A percentile compares a stretch with the other conserved stretches of the same genome.
These are phyloP conservation scores for Bruguiera parviflora DNA, from an alignment of 345 rosid genomes.

Conservation along the genomic window DNA sequence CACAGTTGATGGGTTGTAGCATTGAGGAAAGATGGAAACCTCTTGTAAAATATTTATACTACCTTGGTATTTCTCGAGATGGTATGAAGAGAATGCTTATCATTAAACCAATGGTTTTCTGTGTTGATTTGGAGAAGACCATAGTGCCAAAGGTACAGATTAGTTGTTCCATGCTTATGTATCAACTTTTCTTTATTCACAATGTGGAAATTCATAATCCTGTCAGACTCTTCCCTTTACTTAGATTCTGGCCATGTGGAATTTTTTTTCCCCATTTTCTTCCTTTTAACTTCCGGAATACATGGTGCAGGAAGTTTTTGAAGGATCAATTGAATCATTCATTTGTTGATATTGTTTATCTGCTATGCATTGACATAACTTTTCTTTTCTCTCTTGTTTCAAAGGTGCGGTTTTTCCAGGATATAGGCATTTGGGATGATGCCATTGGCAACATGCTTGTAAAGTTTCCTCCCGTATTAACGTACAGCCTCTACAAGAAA, in stretches of 20 bases:
- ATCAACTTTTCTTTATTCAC: neutral
- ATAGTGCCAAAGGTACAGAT: constrained; percentile 65
- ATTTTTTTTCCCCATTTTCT: no score
- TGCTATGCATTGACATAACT: constrained; percentile 18
- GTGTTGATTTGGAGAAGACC: constrained; percentile 61
- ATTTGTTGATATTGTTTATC: constrained; percentile 1
- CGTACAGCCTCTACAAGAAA: constrained; percentile 79
- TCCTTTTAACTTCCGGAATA: no score
- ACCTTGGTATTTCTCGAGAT: constrained; percentile 76
- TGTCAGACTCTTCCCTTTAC: no score
- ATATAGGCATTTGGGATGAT: constrained; percentile 74
- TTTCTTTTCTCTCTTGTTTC: constrained; percentile 15
- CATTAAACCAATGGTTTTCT: constrained; percentile 81
- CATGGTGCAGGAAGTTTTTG: neutral
- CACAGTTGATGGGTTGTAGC: constrained; percentile 77
- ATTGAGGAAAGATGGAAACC: constrained; percentile 90
- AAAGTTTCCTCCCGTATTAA: constrained; percentile 77
- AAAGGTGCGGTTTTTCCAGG: constrained; percentile 78
- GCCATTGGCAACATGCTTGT: constrained; percentile 88
- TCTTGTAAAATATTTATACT: constrained; percentile 73
- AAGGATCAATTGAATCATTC: neutral
- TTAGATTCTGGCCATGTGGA: no score
- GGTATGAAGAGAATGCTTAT: constrained; percentile 88
- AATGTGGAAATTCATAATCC: no score
- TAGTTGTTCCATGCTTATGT: neutral